phyloP scores from a whole-genome alignment of 192 early-diverging fungal species.

The Funneliformis mosseae region DNA sequence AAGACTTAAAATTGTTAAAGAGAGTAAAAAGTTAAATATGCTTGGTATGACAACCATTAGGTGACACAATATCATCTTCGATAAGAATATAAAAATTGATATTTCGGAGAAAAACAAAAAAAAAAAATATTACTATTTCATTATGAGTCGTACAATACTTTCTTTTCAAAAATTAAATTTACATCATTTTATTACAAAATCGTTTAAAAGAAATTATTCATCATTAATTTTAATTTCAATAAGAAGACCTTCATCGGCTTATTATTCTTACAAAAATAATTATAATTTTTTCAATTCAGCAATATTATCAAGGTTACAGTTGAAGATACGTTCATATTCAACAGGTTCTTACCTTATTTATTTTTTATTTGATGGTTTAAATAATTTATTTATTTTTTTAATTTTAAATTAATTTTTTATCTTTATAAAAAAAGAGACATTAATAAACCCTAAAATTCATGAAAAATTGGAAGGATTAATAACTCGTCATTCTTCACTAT shows the following conservation, averaged over 20 bases:
- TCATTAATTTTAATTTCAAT: background rate
- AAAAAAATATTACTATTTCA: background rate
- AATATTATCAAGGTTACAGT: background rate
- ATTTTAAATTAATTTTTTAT: background rate
- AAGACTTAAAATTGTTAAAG: no score
- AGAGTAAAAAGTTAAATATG: no score
- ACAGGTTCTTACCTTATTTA: no score
- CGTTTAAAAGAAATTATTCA: background rate
- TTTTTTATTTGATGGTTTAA: no score
- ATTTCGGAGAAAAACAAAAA: no score
- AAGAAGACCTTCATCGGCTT: no score
- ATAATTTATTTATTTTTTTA: no score
- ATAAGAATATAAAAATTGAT: no score
- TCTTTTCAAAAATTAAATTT: background rate
- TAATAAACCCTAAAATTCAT: constrained; percentile 15
- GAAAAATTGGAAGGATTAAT: constrained; percentile 20
- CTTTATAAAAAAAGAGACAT: constrained; percentile 2
- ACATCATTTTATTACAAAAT: background rate
- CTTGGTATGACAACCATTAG: no score
- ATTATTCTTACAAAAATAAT: no score
- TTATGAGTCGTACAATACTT: background rate
- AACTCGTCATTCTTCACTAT: constrained; percentile 6
- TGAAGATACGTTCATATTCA: background rate
- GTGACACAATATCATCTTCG: no score
- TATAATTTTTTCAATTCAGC: background rate